These are phyloP conservation scores for Ophiostoma novo-ulmi DNA, from an alignment of 2,329 filamentous ascomycete species.

Conservation along the genomic window DNA sequence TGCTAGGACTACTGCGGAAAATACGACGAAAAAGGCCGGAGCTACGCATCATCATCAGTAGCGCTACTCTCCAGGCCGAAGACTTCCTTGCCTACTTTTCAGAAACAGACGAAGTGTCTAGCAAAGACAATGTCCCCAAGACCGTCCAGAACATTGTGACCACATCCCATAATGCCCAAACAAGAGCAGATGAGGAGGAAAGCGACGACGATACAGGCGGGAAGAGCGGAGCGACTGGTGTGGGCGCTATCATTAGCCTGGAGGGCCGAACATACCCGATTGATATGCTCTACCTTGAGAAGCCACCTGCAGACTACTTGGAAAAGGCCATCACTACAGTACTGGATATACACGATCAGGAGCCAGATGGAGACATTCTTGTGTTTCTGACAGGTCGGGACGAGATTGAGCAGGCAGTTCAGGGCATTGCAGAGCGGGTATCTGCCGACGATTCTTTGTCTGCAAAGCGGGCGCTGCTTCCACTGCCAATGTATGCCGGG, in stretches of 20 bases:
- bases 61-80: slow-evolving; percentile 86
- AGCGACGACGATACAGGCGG: slow-evolving; percentile 28
- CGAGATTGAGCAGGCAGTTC: slow-evolving; percentile 80
- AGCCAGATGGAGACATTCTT: slow-evolving; percentile 78
- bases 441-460: slow-evolving; percentile 51
- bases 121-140: slow-evolving; percentile 26
- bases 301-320: slow-evolving; percentile 78
- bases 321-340: slow-evolving; percentile 77
- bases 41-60: slow-evolving; percentile 83
- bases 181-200: slow-evolving; percentile 18
- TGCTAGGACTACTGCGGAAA: slow-evolving; percentile 87
- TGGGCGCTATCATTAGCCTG: slow-evolving; percentile 67
- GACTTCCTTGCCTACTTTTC: slow-evolving; percentile 76
- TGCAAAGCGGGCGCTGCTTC: slow-evolving; percentile 50
- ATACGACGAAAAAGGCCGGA: slow-evolving; percentile 75
- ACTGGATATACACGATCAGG: slow-evolving; percentile 78
- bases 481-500: slow-evolving; percentile 82
- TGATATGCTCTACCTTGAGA: slow-evolving; percentile 74
- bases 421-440: slow-evolving; percentile 69
- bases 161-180: not conserved
- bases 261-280: slow-evolving; percentile 87
- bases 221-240: slow-evolving; percentile 33
- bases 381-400: slow-evolving; percentile 90
- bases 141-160: not conserved
- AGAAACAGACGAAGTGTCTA: slow-evolving; percentile 36